Evolutionary conservation across 371 early-diverging fungal genomes (phyloP), one percentile per base, ranked within the genome.

Genomic region (Fennellomyces sp.): DNA sequence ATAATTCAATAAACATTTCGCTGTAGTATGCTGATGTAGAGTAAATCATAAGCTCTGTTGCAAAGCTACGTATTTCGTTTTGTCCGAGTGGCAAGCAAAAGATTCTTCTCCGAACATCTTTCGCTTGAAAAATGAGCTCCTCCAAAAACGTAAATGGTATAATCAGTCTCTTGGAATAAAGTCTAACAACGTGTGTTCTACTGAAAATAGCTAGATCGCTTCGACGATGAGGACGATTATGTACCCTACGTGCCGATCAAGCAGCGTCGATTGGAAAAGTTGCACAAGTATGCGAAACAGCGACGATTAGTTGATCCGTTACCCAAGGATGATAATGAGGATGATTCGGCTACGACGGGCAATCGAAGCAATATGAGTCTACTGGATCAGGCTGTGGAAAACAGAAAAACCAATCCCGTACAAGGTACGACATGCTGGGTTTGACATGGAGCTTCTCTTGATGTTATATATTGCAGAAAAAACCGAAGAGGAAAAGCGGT

Each of bases 361-460:
- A 88, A 90, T 6, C 80, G 73, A 52, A 75, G 92, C 1, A 81
- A 76, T 10, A 71, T 89, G 33, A 86, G 90, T 68, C 79, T 96
- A 65, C 84, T 97, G 26, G 95, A 96, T 64, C 96, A 96, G 61
- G 86, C 91, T 2, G 87, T 90, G 5, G 90, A 92, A 56, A 70
- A 93, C 55, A 78, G 83, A 58, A 80, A 85, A 66, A 72, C 84
- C 41, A 86, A 88, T 58, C 54, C 66, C 11, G 60, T 82, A 17
- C 79, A 78, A 52, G 80, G 80, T 81, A 71, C 31, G 12, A 36
- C 21, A 33, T 17, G 21, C 21, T 25, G 17, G 11, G 2, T 21
- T 25, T 36, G 10, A 49, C 39, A 8, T 31, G 28, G 2, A 19
- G 48, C 12, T 25, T 36, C 36, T 36, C 36, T 36, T 2, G 15